These are phyloP conservation scores for Chlamydomonas schloesseri DNA, from an alignment of 139 green algal genomes.

Conservation along the genomic window DNA sequence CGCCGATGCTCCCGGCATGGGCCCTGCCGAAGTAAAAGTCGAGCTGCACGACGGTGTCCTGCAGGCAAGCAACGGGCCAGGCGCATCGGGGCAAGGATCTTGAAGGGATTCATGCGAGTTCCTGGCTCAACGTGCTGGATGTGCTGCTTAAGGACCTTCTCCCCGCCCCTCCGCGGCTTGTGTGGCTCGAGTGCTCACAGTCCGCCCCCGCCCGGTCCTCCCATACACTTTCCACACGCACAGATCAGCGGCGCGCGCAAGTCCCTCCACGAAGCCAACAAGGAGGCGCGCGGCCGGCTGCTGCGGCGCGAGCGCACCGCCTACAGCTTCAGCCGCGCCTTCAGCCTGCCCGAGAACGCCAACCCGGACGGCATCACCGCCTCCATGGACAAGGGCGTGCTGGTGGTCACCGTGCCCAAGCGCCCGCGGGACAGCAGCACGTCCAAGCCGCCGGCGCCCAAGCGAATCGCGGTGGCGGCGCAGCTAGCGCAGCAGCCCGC, in stretches of 20 bases:
- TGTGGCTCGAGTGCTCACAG: no score
- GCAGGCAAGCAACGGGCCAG: neutral
- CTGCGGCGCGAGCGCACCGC: conserved; percentile 48
- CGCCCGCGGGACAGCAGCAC: conserved; percentile 14
- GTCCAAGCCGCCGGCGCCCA: conserved; percentile 39
- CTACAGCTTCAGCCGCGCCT: conserved; percentile 48
- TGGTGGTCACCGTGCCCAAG: conserved; percentile 57
- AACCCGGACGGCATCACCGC: conserved; percentile 46
- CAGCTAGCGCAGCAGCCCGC: no score
- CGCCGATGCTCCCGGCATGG: conserved; percentile 26
- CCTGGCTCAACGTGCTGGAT: no score
- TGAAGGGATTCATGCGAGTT: no score
- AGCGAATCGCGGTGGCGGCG: conserved; percentile 48
- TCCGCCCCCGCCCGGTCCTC: no score
- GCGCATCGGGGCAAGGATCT: no score
- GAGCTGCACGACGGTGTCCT: conserved; percentile 11
- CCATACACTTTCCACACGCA: no score
- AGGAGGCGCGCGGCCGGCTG: conserved; percentile 43
- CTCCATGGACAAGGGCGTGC: conserved; percentile 54
- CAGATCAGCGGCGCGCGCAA: conserved; percentile 33
- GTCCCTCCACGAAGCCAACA: conserved; percentile 30
- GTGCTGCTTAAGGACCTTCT: no score
- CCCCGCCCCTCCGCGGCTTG: no score
- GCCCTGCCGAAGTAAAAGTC: conserved; percentile 31
- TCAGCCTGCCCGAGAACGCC: conserved; percentile 58